These are phyloP conservation scores for Ambrosia hybrid DNA, from an alignment of 140 eudicot genomes.

Conservation along the genomic window DNA sequence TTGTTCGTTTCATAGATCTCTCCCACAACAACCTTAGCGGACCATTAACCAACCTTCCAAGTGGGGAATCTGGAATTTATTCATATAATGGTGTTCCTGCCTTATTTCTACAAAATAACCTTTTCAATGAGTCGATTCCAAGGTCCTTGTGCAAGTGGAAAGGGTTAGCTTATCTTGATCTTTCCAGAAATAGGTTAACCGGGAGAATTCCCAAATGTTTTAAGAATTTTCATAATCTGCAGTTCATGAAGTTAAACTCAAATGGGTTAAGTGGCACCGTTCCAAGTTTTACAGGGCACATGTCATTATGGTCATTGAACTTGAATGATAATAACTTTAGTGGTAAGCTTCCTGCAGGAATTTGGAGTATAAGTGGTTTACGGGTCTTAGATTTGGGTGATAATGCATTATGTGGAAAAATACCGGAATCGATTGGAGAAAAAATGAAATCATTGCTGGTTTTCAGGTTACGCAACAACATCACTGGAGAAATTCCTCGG, in stretches of 20 bases:
- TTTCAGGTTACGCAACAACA: no score
- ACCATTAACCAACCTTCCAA: constrained; percentile 1
- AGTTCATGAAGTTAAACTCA: not conserved
- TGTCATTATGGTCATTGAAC: no score
- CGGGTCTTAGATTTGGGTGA: no score
- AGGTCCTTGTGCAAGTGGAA: not conserved
- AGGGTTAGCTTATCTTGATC: no score
- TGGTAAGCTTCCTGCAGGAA: not conserved
- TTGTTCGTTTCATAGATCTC: constrained; percentile 6
- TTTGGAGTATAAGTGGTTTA: no score
- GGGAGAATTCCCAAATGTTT: not conserved
- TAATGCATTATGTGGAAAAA: no score
- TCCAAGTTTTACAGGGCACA: not conserved
- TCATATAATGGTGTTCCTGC: no score
- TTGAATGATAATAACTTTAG: not conserved
- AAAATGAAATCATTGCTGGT: no score
- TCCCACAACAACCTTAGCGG: constrained; percentile 26
- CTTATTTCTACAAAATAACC: not conserved
- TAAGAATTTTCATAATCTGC: not conserved
- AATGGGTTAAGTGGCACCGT: not conserved
- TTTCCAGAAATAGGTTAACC: not conserved
- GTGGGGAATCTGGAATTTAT: not conserved
- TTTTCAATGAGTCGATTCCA: not conserved
- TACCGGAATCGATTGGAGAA: no score
- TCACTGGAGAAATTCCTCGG: no score